phyloP scores from a whole-genome alignment of 2,329 filamentous ascomycete species.

The Aspergillus arachidicola region DNA sequence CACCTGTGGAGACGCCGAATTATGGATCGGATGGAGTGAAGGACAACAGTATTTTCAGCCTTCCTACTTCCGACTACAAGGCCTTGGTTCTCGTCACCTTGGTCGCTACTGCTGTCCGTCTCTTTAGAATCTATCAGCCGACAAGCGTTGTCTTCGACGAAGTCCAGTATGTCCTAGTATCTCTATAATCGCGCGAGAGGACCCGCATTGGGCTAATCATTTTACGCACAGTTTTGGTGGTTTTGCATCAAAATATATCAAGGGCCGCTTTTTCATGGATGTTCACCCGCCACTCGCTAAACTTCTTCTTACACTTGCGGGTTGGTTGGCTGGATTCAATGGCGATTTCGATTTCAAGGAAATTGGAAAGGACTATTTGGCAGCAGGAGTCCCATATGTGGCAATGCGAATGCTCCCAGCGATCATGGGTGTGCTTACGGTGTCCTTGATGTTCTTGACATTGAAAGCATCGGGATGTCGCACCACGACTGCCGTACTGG shows the following conservation, averaged over 20 bases:
- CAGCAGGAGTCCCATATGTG: conserved; percentile 93
- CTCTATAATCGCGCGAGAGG: neutral
- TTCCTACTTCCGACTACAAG: conserved; percentile 82
- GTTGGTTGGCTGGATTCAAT: conserved; percentile 92
- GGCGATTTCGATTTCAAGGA: conserved; percentile 99
- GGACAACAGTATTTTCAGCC: conserved; percentile 88
- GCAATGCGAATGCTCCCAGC: conserved; percentile 95
- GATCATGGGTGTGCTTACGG: conserved; percentile 81
- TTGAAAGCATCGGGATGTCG: conserved; percentile 89
- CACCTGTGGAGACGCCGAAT: conserved; percentile 34
- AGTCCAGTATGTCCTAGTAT: conserved; percentile 75
- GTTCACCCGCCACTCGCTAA: conserved; percentile 98
- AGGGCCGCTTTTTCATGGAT: conserved; percentile 99
- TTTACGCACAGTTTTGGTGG: conserved; percentile 76
- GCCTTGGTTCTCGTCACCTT: conserved; percentile 72
- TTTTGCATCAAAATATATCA: conserved; percentile 98
- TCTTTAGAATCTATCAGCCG: conserved; percentile 96
- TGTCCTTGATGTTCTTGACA: conserved; percentile 92
- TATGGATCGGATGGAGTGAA: conserved; percentile 60
- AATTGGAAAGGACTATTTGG: conserved; percentile 97
- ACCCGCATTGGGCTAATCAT: conserved; percentile 11
- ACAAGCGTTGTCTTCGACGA: conserved; percentile 98
- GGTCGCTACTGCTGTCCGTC: conserved; percentile 74
- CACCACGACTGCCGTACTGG: conserved; percentile 80
- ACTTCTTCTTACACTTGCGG: conserved; percentile 91